These are phyloP conservation scores for Leptographium procerum DNA, from an alignment of 2,329 filamentous ascomycete species.

Conservation along the genomic window DNA sequence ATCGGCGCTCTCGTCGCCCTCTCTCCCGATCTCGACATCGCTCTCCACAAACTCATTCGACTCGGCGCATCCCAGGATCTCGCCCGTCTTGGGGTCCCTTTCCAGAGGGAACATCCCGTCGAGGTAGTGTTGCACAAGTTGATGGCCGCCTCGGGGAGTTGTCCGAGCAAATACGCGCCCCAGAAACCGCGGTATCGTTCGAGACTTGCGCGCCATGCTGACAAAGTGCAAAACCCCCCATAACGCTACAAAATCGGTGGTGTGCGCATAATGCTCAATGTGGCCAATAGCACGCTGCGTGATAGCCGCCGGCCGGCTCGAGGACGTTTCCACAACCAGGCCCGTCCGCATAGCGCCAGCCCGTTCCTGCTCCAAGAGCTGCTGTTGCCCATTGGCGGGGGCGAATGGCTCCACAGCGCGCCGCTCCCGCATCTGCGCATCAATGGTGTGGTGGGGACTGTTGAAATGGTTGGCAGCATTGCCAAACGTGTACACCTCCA, in stretches of 20 bases:
- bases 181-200: constrained; percentile 46
- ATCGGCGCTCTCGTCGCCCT: constrained; percentile 31
- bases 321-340: constrained; percentile 18
- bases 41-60: constrained; percentile 51
- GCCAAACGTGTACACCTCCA: constrained; percentile 71
- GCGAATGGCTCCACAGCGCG: not conserved
- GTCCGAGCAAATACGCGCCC: constrained; percentile 48
- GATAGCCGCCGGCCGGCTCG: constrained; percentile 24
- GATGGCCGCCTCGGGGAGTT: constrained; percentile 40
- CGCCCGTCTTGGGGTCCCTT: constrained; percentile 27
- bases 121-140: constrained; percentile 50
- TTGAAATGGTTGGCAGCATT: constrained; percentile 75
- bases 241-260: constrained; percentile 59
- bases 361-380: not conserved
- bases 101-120: constrained; percentile 49
- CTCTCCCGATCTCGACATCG: constrained; percentile 32
- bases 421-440: constrained; percentile 27
- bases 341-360: not conserved
- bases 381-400: not conserved
- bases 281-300: constrained; percentile 48
- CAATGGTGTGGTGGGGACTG: constrained; percentile 49
- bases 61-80: constrained; percentile 23
- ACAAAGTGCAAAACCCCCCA: constrained; percentile 65
- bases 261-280: constrained; percentile 73
- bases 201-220: constrained; percentile 26